These are phyloP conservation scores for Mycena galopus DNA, from an alignment of 768 basidiomycete species.

Conservation along the genomic window DNA sequence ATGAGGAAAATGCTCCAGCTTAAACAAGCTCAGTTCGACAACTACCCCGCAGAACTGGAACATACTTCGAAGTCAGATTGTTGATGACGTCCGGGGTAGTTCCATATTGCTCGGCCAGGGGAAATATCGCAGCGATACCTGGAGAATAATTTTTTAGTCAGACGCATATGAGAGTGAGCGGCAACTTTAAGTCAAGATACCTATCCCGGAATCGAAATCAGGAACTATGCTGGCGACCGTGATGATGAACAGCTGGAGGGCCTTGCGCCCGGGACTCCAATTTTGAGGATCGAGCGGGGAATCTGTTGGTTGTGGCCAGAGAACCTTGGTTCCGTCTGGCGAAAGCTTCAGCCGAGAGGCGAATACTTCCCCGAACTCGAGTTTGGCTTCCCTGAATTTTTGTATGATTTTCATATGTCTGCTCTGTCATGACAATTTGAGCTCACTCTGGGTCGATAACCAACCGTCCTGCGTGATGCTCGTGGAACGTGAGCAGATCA, in stretches of 20 bases:
- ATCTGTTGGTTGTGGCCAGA: constrained; percentile 69
- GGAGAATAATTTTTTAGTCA: background rate
- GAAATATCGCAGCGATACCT: constrained; percentile 69
- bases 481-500: constrained; percentile 57
- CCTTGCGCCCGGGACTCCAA: constrained; percentile 63
- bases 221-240: constrained; percentile 63
- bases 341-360: constrained; percentile 65
- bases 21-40: background rate
- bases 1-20: constrained; percentile 78
- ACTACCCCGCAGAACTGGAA: background rate
- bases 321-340: constrained; percentile 63
- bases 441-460: constrained; percentile 69
- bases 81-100: constrained; percentile 67
- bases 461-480: constrained; percentile 65
- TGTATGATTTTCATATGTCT: background rate
- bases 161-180: background rate
- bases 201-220: constrained; percentile 69
- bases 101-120: constrained; percentile 62
- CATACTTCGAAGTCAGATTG: constrained; percentile 64
- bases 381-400: constrained; percentile 61
- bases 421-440: background rate
- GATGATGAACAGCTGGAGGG: constrained; percentile 61
- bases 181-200: constrained; percentile 33
- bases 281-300: constrained; percentile 50
- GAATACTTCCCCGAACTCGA: constrained; percentile 67